Base-by-base conservation (phyloP, 108 stramenopile genomes). In the Pseudonitzschia delicatissima region DNA sequence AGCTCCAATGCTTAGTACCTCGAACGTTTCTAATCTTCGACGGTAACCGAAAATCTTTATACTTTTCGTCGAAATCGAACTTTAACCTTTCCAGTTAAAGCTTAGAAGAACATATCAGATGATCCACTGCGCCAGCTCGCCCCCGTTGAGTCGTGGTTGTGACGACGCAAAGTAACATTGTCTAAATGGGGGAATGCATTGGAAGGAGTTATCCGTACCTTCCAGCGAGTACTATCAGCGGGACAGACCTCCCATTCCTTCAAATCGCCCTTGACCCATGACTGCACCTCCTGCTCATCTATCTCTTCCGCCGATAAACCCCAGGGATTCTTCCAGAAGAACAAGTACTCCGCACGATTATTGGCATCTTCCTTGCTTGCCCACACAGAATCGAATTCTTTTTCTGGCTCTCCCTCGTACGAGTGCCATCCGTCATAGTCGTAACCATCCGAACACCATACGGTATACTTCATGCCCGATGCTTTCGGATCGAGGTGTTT, bases 351-450 rank as follows among this genome's bases (percentile, higher is more conserved):
- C 12, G 44, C 39, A 0, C 57, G 57, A 59, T 20, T 11, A 28
- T 59, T 59, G 31, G 57, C 57, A 15, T 59, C 57, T 18, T 34
- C 27, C 32, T 37, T 37, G 15, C 31, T 37, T 15, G 12, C 21
- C 33, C 33, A 59, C 31, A 37, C 33, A 12, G 57, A 59, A 18
- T 59, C 57, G 13, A 59, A 59, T 37, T 59, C 57, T 59, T 51
- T 51, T 18, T n/a, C 25, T 51, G 50, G 50, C 13, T 25, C 50
- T 28, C 50, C 50, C 21, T 51, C 0, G 25, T 63, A 63, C 0
- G 44, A 45, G 45, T 63, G 62, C 45, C 62, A 63, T 26, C 62
- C 29, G 26, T 63, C 62, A 25, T n/a, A 21, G 45, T 63, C 62
- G 26, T 63, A 63, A 3, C 62, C 62, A 63, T 45, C 40, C 0